Conservation (phyloP, 2,329 filamentous ascomycete species). For the Endocalyx cinctus region DNA sequence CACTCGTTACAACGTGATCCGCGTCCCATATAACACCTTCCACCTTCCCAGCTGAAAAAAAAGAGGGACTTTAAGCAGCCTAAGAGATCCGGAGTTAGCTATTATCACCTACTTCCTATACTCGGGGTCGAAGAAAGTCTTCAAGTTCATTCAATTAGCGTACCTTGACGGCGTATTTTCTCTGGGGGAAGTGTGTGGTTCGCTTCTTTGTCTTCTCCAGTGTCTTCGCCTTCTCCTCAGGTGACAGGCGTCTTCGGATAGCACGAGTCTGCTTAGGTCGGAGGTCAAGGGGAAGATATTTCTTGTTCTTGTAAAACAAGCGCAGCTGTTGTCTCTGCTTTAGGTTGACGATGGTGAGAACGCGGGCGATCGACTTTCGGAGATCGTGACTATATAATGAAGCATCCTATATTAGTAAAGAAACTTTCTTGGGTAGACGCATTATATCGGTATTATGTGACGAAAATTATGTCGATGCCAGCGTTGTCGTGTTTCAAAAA, state of each 20-base stretch:
- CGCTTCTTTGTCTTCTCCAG: slow-evolving; percentile 98
- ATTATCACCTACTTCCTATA: too few relatives aligned
- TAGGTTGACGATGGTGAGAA: slow-evolving; percentile 99
- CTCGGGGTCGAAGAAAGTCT: too few relatives aligned
- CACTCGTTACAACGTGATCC: slow-evolving; percentile 26
- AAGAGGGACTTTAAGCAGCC: too few relatives aligned
- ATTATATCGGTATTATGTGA: too few relatives aligned
- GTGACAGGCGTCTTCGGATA: slow-evolving; percentile 90
- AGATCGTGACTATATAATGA: slow-evolving; percentile 88
- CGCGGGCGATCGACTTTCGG: slow-evolving; percentile 98
- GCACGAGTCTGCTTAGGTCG: slow-evolving; percentile 97
- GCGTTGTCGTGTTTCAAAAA: background rate
- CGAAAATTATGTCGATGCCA: slow-evolving; percentile 10
- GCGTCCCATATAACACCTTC: too few relatives aligned
- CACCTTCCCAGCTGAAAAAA: slow-evolving; percentile 15
- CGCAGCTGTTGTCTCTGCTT: slow-evolving; percentile 98
- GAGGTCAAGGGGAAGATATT: slow-evolving; percentile 98
- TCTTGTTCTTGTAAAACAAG: slow-evolving; percentile 99
- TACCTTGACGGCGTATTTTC: slow-evolving; percentile 99
- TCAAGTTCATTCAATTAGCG: too few relatives aligned
- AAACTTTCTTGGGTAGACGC: too few relatives aligned
- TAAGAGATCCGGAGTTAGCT: too few relatives aligned
- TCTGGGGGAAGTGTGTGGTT: slow-evolving; percentile 91
- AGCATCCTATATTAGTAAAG: too few relatives aligned
- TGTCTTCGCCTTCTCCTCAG: slow-evolving; percentile 78